Conservation (phyloP, 1,284 basidiomycete genomes). For the Ceratobasidium sp. region DNA sequence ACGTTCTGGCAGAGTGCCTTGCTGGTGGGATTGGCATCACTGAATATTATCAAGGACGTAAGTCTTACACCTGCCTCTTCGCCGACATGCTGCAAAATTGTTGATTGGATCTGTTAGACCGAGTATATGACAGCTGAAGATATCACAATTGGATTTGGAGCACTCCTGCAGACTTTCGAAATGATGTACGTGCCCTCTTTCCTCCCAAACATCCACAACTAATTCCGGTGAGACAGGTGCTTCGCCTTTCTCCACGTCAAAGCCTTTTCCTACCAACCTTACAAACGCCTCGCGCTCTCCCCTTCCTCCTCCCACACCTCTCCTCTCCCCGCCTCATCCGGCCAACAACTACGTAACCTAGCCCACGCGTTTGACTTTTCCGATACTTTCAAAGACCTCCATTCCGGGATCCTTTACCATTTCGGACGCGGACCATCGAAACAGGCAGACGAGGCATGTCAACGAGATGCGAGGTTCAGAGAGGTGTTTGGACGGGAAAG, state of each 20-base stretch:
- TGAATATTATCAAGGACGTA: constrained; percentile 74
- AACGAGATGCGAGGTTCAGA: constrained; percentile 1
- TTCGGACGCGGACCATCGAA: constrained; percentile 14
- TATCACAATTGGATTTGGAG: constrained; percentile 77
- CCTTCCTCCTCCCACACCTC: neutral
- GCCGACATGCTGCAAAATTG: constrained; percentile 4
- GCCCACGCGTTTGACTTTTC: constrained; percentile 29
- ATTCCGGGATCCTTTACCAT: constrained; percentile 12
- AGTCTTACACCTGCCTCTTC: constrained; percentile 49
- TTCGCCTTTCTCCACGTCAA: constrained; percentile 78
- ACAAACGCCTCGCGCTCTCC: constrained; percentile 52
- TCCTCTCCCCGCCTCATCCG: neutral
- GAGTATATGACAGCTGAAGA: constrained; percentile 69
- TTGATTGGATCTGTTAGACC: constrained; percentile 9
- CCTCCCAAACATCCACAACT: neutral
- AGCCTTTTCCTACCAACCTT: constrained; percentile 78
- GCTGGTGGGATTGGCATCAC: constrained; percentile 68
- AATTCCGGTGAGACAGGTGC: constrained; percentile 56
- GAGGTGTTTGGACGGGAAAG: constrained; percentile 34
- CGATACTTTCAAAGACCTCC: constrained; percentile 31
- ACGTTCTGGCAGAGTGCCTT: constrained; percentile 82
- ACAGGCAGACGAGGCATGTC: constrained; percentile 16
- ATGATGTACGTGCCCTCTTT: constrained; percentile 70
- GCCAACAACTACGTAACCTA: constrained; percentile 1
- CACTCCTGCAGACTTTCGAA: constrained; percentile 76